Evolutionary conservation across 257 asterid species (phyloP).

Genomic region (Capsicum rhomboideum): DNA sequence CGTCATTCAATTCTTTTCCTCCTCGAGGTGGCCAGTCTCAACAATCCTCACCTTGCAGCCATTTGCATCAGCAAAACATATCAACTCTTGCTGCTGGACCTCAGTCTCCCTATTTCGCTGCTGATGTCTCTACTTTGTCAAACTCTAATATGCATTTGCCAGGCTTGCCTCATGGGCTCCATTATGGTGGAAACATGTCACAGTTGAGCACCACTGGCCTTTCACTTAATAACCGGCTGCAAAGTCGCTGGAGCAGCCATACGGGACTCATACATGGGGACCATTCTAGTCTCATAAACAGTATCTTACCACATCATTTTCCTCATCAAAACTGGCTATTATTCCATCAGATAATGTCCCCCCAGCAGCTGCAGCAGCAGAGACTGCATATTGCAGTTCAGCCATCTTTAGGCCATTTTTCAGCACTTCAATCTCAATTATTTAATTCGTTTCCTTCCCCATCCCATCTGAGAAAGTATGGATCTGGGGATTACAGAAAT

Average conservation of each 20-base stretch:
- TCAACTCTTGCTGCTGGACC: conserved; percentile 48
- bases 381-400: conserved; percentile 49
- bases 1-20: conserved; percentile 72
- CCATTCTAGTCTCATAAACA: conserved; percentile 47
- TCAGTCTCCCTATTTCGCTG: conserved; percentile 41
- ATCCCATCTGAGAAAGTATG: conserved; percentile 41
- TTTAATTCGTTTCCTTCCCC: conserved; percentile 63
- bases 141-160: conserved; percentile 41
- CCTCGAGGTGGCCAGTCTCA: conserved; percentile 55
- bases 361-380: conserved; percentile 41
- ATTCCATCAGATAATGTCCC: conserved; percentile 26
- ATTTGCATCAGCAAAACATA: conserved; percentile 29
- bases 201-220: conserved; percentile 30
- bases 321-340: conserved; percentile 47
- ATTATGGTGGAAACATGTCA: conserved; percentile 36
- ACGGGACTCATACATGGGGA: conserved; percentile 50
- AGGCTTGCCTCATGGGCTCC: conserved; percentile 47
- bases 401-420: conserved; percentile 50
- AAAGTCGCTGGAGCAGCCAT: conserved; percentile 49
- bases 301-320: conserved; percentile 47
- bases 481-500: conserved; percentile 4
- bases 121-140: conserved; percentile 35
- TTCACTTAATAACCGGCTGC: conserved; percentile 36
- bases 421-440: conserved; percentile 49
- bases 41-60: conserved; percentile 37